Conservation (phyloP, 2,329 filamentous ascomycete species). For the Fusarium buxicola region DNA sequence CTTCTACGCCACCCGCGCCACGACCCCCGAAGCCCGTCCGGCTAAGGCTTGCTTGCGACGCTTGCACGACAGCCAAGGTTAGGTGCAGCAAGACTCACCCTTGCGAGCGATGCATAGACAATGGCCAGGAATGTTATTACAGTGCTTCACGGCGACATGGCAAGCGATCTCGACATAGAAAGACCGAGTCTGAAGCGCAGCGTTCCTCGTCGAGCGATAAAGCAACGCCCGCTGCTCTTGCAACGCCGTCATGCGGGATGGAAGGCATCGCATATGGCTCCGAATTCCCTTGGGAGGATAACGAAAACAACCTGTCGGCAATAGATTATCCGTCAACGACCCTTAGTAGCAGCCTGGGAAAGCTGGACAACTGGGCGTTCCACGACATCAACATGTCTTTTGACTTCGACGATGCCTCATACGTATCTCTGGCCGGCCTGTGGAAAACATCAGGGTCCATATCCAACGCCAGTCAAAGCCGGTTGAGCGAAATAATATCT, state of each 20-base stretch:
- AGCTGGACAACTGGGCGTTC: conserved; percentile 22
- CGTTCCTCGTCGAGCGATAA: conserved; percentile 15
- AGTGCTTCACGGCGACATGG: conserved; percentile 26
- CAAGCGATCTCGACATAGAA: conserved; percentile 24
- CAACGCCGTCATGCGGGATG: neutral
- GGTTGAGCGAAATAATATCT: conserved; percentile 13
- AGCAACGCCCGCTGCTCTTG: neutral
- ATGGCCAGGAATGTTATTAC: conserved; percentile 26
- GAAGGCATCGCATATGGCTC: neutral
- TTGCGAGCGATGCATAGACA: conserved; percentile 32
- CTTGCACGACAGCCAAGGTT: conserved; percentile 36
- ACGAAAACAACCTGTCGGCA: neutral
- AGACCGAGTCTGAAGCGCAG: conserved; percentile 6
- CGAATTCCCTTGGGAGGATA: conserved; percentile 13
- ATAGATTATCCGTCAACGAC: neutral
- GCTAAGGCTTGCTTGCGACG: conserved; percentile 31
- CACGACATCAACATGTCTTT: conserved; percentile 19
- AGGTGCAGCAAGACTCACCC: conserved; percentile 35
- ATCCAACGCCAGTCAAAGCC: conserved; percentile 12
- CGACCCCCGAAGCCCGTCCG: conserved; percentile 24
- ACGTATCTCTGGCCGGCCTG: conserved; percentile 20
- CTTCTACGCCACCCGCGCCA: neutral
- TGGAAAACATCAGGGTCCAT: conserved; percentile 4
- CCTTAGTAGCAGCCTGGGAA: neutral
- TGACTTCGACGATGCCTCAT: conserved; percentile 17